Evolutionary conservation across 257 asterid genomes (phyloP).

Genomic region (Paraleonurus japonicus): DNA sequence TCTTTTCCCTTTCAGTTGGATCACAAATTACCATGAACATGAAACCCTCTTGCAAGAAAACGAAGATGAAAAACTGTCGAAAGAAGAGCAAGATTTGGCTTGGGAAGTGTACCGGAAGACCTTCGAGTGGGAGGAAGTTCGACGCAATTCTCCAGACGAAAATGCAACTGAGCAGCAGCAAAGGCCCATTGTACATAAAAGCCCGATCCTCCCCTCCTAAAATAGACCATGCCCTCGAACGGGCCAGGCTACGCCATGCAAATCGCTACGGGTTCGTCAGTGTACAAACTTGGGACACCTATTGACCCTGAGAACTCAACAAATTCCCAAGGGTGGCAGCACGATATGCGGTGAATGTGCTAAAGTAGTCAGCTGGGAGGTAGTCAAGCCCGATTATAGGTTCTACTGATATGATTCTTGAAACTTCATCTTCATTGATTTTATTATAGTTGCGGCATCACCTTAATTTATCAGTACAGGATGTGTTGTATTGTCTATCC

Average conservation of each 20-base stretch:
- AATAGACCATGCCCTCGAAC: constrained; percentile 36
- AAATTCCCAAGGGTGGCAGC: constrained; percentile 53
- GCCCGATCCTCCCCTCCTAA: constrained; percentile 32
- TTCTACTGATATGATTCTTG: not conserved
- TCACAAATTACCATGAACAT: constrained; percentile 90
- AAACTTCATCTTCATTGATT: not conserved
- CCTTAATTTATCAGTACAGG: constrained; percentile 7
- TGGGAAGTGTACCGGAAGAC: constrained; percentile 91
- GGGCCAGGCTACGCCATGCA: constrained; percentile 43
- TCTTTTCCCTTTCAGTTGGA: constrained; percentile 59
- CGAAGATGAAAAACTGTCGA: constrained; percentile 93
- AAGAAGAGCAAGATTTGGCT: constrained; percentile 96
- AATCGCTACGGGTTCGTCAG: constrained; percentile 42
- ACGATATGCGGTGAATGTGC: constrained; percentile 95
- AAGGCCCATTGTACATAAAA: constrained; percentile 26
- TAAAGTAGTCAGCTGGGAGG: constrained; percentile 66
- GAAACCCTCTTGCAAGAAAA: constrained; percentile 93
- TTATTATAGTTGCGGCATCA: not conserved
- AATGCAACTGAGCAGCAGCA: constrained; percentile 39
- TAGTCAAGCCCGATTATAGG: constrained; percentile 37
- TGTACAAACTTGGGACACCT: constrained; percentile 82
- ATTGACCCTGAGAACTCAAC: constrained; percentile 65
- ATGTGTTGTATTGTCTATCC: not conserved
- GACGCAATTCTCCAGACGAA: constrained; percentile 53
- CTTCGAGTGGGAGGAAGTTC: constrained; percentile 81